Base-by-base conservation (phyloP, 805 yeast genomes). In the Candida ortonii region DNA sequence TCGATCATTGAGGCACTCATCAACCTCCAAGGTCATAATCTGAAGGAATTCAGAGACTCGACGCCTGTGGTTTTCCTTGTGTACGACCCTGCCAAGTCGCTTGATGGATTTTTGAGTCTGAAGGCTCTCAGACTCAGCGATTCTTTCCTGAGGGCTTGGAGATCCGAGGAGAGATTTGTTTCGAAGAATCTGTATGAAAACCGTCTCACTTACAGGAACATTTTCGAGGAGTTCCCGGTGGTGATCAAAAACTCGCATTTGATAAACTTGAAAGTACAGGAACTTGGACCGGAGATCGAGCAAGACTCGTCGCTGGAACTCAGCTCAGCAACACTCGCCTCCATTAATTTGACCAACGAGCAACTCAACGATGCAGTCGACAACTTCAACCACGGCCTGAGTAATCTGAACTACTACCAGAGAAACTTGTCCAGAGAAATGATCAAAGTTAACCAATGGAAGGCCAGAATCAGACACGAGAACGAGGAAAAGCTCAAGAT, bases 381-480 rank as follows among this genome's bases (percentile, higher is more conserved):
- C 59, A 78, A 81, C 30, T 78, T 76, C 65, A 80, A 80, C 64
- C 80, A 80, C 57, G 88, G 81, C 56, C 84, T 82, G 57, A 80
- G 81, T 47, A 84, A 80, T 62, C 79, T 81, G 69, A 81, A 83
- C 67, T 84, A 80, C 63, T 83, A 76, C 67, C 93, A 84, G 64
- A 78, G 94, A 66, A 80, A 76, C 50, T 67, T 76, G 40, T 73
- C 78, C 30, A 73, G 87, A 56, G 94, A 84, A 56, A 66, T 71
- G 57, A 62, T 77, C 41, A 83, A 80, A 65, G 71, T 84, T 46
- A 67, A 69, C 44, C 85, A 79, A 55, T 84, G 90, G 89, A 80
- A 80, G 55, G 78, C 73, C 52, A 78, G 76, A 59, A 67, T 84
- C 55, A 73, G 73, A 59, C 67, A 71, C 39, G 89, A 82, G 49